Percentiles rank a stretch among this genome's conserved stretches.
Conservation (phyloP, 164 flowering plant genomes). For the Berberis thunbergii region DNA sequence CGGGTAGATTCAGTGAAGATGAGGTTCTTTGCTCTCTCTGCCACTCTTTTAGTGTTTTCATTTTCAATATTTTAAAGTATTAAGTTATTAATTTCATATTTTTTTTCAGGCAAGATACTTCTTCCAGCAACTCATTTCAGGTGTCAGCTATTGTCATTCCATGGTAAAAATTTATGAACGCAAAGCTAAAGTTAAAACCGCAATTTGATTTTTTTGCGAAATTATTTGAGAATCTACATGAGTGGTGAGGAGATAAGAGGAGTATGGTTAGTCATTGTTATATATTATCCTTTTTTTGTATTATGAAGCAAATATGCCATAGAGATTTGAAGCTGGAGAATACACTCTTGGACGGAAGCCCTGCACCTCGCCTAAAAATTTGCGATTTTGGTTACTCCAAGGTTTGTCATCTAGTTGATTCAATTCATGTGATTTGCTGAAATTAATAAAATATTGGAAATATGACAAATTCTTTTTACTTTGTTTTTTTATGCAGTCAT, state of each 20-base stretch:
- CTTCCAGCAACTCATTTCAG: constrained; percentile 88
- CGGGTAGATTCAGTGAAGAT: constrained; percentile 76
- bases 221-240: no score
- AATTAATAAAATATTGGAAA: no score
- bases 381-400: constrained; percentile 89
- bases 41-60: not conserved
- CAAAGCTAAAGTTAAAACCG: no score
- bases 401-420: constrained; percentile 23
- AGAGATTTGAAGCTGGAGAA: constrained; percentile 89
- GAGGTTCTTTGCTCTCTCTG: constrained; percentile 30
- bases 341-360: constrained; percentile 74
- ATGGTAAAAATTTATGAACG: constrained; percentile 33
- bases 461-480: not conserved
- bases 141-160: constrained; percentile 74
- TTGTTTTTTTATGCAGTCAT: constrained; percentile 30
- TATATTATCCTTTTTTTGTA: not conserved
- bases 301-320: constrained; percentile 81
- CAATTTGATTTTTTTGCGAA: no score
- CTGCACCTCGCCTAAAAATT: constrained; percentile 81
- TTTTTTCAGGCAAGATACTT: constrained; percentile 74
- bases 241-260: not conserved
- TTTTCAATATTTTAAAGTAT: not conserved
- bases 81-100: not conserved
- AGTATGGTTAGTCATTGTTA: not conserved
- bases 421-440: not conserved